Conservation (phyloP, 2,329 filamentous ascomycete genomes). For the Cytospora mali region DNA sequence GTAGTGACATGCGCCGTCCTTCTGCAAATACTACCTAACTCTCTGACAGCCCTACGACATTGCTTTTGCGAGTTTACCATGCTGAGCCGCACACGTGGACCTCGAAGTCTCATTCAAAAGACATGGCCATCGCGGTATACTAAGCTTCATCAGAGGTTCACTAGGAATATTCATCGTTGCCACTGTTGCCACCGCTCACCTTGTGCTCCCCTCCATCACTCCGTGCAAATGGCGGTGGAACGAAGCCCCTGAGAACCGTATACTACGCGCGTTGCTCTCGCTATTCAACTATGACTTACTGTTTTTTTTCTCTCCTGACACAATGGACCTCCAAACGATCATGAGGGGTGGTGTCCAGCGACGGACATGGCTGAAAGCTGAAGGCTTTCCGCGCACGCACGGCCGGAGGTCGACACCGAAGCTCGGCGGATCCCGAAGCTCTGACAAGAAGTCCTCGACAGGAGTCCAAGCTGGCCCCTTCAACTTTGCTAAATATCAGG, state of each 20-base stretch:
- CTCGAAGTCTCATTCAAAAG: not conserved
- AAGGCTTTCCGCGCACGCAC: not conserved
- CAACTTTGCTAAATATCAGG: constrained; percentile 10
- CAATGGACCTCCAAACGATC: not conserved
- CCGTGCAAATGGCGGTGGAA: not conserved
- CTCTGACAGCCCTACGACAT: not conserved
- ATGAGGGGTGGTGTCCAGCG: not conserved
- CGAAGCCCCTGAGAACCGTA: not conserved
- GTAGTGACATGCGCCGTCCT: not conserved
- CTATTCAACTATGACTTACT: not conserved
- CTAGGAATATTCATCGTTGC: not conserved
- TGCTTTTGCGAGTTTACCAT: not conserved
- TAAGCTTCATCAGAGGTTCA: not conserved
- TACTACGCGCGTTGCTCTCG: not conserved
- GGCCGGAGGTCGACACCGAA: not conserved
- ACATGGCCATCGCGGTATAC: not conserved
- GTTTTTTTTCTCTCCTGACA: not conserved
- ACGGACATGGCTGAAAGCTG: not conserved
- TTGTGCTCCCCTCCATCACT: not conserved
- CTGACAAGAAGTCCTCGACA: constrained; percentile 6
- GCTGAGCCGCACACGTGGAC: not conserved
- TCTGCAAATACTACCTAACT: not conserved
- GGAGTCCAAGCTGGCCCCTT: constrained; percentile 6
- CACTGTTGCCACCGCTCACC: not conserved
- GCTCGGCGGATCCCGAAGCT: constrained; percentile 18